Evolutionary conservation across 148 eudicot genomes (phyloP), one percentile per base, ranked within the genome.

Genomic region (Pharnaceum exiguum): DNA sequence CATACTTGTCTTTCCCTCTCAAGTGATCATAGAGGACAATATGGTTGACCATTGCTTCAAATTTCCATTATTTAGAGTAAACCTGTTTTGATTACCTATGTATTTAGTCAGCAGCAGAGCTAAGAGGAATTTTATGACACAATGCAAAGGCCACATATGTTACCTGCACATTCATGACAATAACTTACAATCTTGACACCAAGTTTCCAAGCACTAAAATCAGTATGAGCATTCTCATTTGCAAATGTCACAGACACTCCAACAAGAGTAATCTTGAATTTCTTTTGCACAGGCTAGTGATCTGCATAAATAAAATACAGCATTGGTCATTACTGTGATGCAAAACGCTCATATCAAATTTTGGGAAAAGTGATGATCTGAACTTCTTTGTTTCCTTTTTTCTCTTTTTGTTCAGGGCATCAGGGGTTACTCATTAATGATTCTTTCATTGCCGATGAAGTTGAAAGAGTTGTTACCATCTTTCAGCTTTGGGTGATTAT

Each of bases 231-330:
- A 51, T 58, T 62, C 58, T 63, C 75, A 61, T 46, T 52, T 31
- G 55, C 46, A 60, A 83, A 75, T 49, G 59, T 57, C 54, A 83
- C 56, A 46, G 87, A 75, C 71, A 86, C 69, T 51, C 81, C 85
- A 64, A 73, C 81, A 73, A 89, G 18, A 24, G 65, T 65, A 52
- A 80, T 78, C 82, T 69, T 89, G 32, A 93, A 73, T 60, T 80
- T 89, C 53, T 90, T 89, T 71, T 89, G 85, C 77, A 80, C 79
- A 68, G 77, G 96, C 75, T 81, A 88, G 82, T 78, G 96, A 64
- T 81, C 99, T 93, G 90, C 52, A 55, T 53, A 65, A 12, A 40
- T 35, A 56, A 50, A 45, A 59, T 49, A 39, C 13, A 35, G 36
- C 37, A 11, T 52, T 38, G 31, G 19, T 46, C 29, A 43, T 36